Conservation (phyloP, 169 alveolate genomes). For the Plasmodium gonderi region DNA sequence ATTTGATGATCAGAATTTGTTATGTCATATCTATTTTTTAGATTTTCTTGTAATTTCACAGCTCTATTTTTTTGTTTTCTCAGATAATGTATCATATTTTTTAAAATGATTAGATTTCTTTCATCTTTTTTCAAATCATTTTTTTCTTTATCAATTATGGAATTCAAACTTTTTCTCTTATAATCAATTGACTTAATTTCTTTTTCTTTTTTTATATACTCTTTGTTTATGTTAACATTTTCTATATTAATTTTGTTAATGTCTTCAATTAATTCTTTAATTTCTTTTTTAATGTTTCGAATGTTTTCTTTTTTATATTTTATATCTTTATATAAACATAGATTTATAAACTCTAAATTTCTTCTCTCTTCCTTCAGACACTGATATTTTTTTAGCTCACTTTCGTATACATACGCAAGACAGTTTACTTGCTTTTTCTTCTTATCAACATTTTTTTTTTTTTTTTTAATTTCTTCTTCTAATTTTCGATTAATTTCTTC, state of each 20-base stretch:
- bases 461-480: conserved; percentile 48
- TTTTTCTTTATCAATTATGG: conserved; percentile 42
- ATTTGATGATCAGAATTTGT: conserved; percentile 57
- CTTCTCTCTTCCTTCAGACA: conserved; percentile 70
- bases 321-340: conserved; percentile 67
- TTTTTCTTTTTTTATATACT: conserved; percentile 34
- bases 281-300: conserved; percentile 34
- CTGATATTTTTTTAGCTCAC: conserved; percentile 58
- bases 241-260: conserved; percentile 60
- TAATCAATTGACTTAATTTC: conserved; percentile 25
- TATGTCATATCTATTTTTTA: conserved; percentile 64
- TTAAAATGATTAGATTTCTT: conserved; percentile 36
- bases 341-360: conserved; percentile 48
- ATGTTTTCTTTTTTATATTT: conserved; percentile 64
- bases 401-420: conserved; percentile 43
- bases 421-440: conserved; percentile 40
- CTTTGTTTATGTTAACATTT: conserved; percentile 43
- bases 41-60: conserved; percentile 29
- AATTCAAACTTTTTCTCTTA: conserved; percentile 26
- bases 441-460: conserved; percentile 35
- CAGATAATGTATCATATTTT: conserved; percentile 57
- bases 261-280: conserved; percentile 54
- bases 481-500: conserved; percentile 54
- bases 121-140: conserved; percentile 66
- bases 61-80: conserved; percentile 62